Evolutionary conservation across 2,329 filamentous ascomycete genomes (phyloP).

Genomic region (Albophoma yamanashiensis): DNA sequence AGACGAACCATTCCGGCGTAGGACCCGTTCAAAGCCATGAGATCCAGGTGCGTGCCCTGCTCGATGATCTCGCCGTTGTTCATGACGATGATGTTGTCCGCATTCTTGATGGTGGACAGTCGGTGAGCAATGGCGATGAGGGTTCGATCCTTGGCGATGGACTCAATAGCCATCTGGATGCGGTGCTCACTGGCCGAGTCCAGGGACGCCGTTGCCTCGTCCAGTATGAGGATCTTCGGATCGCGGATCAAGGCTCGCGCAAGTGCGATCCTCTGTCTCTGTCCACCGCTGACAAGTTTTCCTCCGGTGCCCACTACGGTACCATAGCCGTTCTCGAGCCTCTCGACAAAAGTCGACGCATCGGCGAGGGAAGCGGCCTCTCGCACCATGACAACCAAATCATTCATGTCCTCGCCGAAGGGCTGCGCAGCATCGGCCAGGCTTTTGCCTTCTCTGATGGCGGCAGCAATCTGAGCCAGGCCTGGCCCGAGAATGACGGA

Average conservation of each 20-base stretch:
- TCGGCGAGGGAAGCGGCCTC: slow-evolving; percentile 4
- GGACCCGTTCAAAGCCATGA: slow-evolving; percentile 38
- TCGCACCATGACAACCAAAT: slow-evolving; percentile 14
- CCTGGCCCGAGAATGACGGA: slow-evolving; percentile 34
- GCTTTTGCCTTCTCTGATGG: slow-evolving; percentile 39
- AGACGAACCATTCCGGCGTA: slow-evolving; percentile 42
- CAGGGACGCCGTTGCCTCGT: slow-evolving; percentile 51
- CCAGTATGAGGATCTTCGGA: slow-evolving; percentile 46
- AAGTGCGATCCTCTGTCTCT: slow-evolving; percentile 49
- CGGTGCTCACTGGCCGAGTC: slow-evolving; percentile 46
- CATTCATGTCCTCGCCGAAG: slow-evolving; percentile 30
- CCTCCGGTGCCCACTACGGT: slow-evolving; percentile 43
- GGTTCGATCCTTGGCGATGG: slow-evolving; percentile 41
- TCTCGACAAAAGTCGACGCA: slow-evolving; percentile 34
- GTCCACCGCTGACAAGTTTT: slow-evolving; percentile 46
- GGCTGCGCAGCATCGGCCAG: slow-evolving; percentile 31
- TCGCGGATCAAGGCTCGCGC: slow-evolving; percentile 46
- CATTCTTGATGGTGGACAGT: slow-evolving; percentile 49
- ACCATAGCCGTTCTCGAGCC: slow-evolving; percentile 41
- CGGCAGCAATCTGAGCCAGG: slow-evolving; percentile 38
- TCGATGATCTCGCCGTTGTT: slow-evolving; percentile 50
- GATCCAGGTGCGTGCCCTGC: slow-evolving; percentile 50
- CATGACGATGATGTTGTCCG: slow-evolving; percentile 58
- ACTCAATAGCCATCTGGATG: slow-evolving; percentile 39
- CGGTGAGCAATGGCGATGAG: slow-evolving; percentile 57